Evolutionary conservation across 345 rosid species (phyloP), one percentile per base, ranked within the genome.

Genomic region (Balakata baccata): DNA sequence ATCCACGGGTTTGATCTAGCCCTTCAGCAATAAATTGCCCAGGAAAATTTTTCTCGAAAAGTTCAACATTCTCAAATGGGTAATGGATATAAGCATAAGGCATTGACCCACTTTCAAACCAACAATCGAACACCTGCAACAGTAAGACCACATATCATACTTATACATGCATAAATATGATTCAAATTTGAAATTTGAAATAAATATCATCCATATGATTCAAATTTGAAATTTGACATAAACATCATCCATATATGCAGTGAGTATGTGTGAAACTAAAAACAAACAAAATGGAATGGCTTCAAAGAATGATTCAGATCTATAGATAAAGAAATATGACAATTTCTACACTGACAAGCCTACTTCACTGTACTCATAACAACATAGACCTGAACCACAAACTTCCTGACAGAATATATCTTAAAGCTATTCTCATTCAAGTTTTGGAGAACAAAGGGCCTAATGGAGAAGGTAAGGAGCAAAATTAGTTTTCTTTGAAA

Each of bases 81-180:
- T 93, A 96, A 80, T 96, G 99, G 70, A 96, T 90, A 84, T 91
- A 92, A 73, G 99, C 99, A 82, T 93, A 96, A 65, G 99, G 99
- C 99, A 96, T 96, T 66, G 99, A 96, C 38, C 99, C 99, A 78
- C 99, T 96, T 81, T 96, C 99, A 81, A 96, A 96, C 99, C 99
- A 96, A 80, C 99, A 96, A 88, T 96, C 99, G 72, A 93, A 93
- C 63, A 96, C 99, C 99, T 95, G 91, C 78, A 77, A 74, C 75
- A 43, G 61, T 49, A 73, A 57, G 65, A 75, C 38, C 22, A 4
- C 5, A 11, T 5, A 70, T 41, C 79, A 70, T 20, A 54, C 5
- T 16, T 16, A 5, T 1, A 10, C 5, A 5, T 4, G 65, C 20
- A 37, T 47, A 60, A 60, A 45, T 39, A 46, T 22, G 45, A 71